Evolutionary conservation across 768 basidiomycete species (phyloP).

Genomic region (Crepidotus variabilis): DNA sequence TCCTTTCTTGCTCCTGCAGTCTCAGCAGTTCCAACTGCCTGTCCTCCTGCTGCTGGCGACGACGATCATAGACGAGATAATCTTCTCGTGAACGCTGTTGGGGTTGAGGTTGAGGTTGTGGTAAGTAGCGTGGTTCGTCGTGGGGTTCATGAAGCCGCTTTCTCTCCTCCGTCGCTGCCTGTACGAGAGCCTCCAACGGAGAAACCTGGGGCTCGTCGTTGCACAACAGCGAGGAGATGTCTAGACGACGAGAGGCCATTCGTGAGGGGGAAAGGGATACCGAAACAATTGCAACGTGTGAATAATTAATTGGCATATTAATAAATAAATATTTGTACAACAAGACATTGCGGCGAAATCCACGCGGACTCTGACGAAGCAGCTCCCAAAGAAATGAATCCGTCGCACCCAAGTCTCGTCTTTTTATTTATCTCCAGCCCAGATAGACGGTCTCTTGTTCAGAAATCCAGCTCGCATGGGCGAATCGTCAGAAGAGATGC

Average conservation of each 20-base stretch:
- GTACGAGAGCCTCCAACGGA: conserved; percentile 62
- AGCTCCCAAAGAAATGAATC: conserved; percentile 38
- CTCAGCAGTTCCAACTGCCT: not conserved
- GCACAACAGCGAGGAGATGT: conserved; percentile 74
- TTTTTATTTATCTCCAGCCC: conserved; percentile 65
- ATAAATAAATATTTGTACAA: conserved; percentile 49
- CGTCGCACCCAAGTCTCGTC: conserved; percentile 92
- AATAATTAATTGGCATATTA: conserved; percentile 3
- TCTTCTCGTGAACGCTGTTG: conserved; percentile 11
- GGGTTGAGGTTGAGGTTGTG: conserved; percentile 1
- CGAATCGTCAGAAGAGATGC: conserved; percentile 85
- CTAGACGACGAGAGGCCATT: conserved; percentile 68
- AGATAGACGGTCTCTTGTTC: conserved; percentile 85
- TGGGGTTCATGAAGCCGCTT: conserved; percentile 36
- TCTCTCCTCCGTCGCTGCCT: conserved; percentile 67
- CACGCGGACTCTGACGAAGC: conserved; percentile 66
- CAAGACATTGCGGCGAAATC: conserved; percentile 85
- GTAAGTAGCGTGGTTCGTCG: conserved; percentile 2
- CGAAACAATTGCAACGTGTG: conserved; percentile 12
- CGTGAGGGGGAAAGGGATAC: conserved; percentile 19
- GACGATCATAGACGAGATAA: conserved; percentile 3
- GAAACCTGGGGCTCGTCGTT: conserved; percentile 35
- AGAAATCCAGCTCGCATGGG: conserved; percentile 76
- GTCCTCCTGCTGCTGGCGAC: conserved; percentile 9
- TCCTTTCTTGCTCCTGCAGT: conserved; percentile 4